These are phyloP conservation scores for Emericellopsis cladophorae DNA, from an alignment of 2,329 filamentous ascomycete species.

Conservation along the genomic window DNA sequence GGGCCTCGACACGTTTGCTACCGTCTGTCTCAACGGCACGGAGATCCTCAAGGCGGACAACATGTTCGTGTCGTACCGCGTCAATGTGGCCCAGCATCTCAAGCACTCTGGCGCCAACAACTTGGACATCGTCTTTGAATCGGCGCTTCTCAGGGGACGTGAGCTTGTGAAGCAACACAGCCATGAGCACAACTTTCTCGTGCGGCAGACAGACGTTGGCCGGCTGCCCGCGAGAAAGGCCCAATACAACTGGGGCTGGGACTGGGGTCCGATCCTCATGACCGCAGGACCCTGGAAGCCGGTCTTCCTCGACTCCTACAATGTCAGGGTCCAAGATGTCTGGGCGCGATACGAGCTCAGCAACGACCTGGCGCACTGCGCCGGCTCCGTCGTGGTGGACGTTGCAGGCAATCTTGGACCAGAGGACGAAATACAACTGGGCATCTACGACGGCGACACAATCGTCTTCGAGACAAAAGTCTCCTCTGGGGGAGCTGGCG, in stretches of 20 bases:
- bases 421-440: constrained; percentile 10
- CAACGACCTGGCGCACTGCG: constrained; percentile 17
- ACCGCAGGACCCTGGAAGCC: constrained; percentile 55
- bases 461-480: constrained; percentile 4
- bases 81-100: constrained; percentile 33
- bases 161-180: constrained; percentile 36
- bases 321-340: constrained; percentile 44
- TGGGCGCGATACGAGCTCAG: constrained; percentile 24
- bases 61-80: constrained; percentile 48
- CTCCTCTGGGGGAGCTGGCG: neutral
- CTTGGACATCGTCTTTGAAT: constrained; percentile 44
- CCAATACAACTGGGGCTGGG: constrained; percentile 62
- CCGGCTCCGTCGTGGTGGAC: constrained; percentile 1
- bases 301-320: constrained; percentile 52
- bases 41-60: constrained; percentile 44
- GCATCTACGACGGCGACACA: constrained; percentile 9
- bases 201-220: constrained; percentile 7
- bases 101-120: constrained; percentile 20
- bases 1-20: constrained; percentile 52
- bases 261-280: constrained; percentile 54
- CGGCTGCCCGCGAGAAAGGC: constrained; percentile 43
- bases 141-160: constrained; percentile 37
- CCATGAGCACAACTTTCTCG: constrained; percentile 30
- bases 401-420: constrained; percentile 12
- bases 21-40: constrained; percentile 39